Evolutionary conservation across 129 eudicot genomes (phyloP).

Genomic region (Tanacetum coccineum): DNA sequence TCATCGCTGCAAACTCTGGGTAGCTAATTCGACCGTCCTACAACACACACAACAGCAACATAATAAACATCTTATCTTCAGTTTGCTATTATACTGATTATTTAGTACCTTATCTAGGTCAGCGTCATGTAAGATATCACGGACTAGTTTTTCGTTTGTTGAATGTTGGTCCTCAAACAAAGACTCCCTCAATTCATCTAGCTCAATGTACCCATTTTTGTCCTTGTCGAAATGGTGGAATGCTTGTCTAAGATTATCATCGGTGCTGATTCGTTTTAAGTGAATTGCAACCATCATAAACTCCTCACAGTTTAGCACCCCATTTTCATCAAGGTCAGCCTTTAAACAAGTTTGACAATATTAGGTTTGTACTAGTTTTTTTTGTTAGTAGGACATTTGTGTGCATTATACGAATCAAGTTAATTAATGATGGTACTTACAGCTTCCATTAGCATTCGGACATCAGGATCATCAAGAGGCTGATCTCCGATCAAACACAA

Average conservation of each 20-base stretch:
- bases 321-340: conserved; percentile 90
- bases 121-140: conserved; percentile 75
- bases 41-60: not conserved
- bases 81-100: not conserved
- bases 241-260: conserved; percentile 68
- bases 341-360: conserved; percentile 21
- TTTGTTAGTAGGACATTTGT: not conserved
- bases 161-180: conserved; percentile 56
- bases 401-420: not conserved
- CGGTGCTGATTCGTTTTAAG: conserved; percentile 59
- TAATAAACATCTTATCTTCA: not conserved
- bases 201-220: conserved; percentile 73
- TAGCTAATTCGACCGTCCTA: conserved; percentile 93
- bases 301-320: conserved; percentile 67
- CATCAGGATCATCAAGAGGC: conserved; percentile 69
- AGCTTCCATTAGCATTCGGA: conserved; percentile 73
- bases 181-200: conserved; percentile 66
- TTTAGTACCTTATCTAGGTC: conserved; percentile 75
- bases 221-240: conserved; percentile 75
- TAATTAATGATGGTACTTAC: conserved; percentile 38
- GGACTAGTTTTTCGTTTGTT: conserved; percentile 54
- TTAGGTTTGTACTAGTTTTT: not conserved
- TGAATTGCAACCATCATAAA: conserved; percentile 79
- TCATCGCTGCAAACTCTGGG: conserved; percentile 85
- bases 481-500: conserved; percentile 52